Base-by-base conservation (phyloP, 2,329 filamentous ascomycete genomes). In the Stagonosporopsis vannaccii region DNA sequence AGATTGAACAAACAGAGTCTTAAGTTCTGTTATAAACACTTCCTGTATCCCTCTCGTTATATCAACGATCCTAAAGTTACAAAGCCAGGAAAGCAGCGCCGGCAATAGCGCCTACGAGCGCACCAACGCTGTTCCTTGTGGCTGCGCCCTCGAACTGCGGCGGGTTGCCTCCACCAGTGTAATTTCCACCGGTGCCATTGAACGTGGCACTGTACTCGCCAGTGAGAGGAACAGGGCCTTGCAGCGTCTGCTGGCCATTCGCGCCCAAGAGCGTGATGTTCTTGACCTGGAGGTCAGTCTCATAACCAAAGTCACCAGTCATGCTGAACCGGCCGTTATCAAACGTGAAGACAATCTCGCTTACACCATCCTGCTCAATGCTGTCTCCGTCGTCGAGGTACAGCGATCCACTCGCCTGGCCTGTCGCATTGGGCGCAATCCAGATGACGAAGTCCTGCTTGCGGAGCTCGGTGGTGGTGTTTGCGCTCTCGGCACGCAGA, bases 321-420 rank as follows among this genome's bases (percentile, higher is more conserved):
- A 84, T 78, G 1, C 65, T 77, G 36, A 90, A 80, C 43, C 74
- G 71, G 30, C 84, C 84, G 9, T 82, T 74, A 48, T 80, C 76
- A 68, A 87, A 92, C 13, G 72, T 67, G 65, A 92, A 90, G 9
- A 76, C 75, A 46, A 92, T 81, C 47, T 83, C 76, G 2, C 82
- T 85, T 11, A 81, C 85, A 0, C 69, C 75, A 5, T 76, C 62
- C 73, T 90, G 90, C 58, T 84, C 78, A 47, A 92, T 62, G 13
- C 83, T 87, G 45, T 87, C 85, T 2, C 91, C 91, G 56, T 95
- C 91, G 61, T 95, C 91, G 2, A 94, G 77, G 70, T 93, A 94
- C 45, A 95, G 78, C 43, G 81, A 80, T 0, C 91, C 91, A 0
- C 70, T 70, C 0, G 91, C 91, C n/a, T 79, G 84, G 4, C 87